Evolutionary conservation across 441 rosid genomes (phyloP).

Genomic region (Corymbia calophylla): DNA sequence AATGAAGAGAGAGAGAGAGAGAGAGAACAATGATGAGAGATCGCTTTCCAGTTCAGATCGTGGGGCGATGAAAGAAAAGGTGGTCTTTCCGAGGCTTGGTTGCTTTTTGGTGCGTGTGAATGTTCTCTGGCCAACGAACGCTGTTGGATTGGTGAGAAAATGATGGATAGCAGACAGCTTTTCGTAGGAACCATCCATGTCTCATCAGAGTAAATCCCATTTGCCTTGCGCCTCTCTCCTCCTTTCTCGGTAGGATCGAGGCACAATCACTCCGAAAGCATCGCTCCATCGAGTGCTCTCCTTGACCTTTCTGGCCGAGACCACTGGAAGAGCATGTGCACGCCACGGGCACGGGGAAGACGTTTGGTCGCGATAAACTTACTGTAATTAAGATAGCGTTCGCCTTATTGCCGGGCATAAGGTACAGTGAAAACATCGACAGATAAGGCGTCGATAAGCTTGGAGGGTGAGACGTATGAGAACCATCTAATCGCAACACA

Average conservation of each 20-base stretch:
- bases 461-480: neutral
- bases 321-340: neutral
- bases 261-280: neutral
- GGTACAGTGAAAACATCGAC: neutral
- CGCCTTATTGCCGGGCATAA: fast-evolving
- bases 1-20: neutral
- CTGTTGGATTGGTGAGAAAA: neutral
- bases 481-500: neutral
- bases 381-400: neutral
- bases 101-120: neutral
- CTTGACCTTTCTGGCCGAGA: neutral
- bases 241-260: neutral
- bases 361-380: neutral
- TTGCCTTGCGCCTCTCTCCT: neutral
- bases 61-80: neutral
- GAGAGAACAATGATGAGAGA: neutral
- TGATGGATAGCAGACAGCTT: neutral
- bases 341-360: neutral
- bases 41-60: neutral
- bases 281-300: neutral
- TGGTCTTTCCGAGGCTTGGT: neutral
- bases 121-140: neutral
- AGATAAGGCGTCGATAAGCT: neutral
- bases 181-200: neutral
- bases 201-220: neutral